These are phyloP conservation scores for Macadamia tetraphylla DNA, from an alignment of 164 flowering plant genomes.

Conservation along the genomic window DNA sequence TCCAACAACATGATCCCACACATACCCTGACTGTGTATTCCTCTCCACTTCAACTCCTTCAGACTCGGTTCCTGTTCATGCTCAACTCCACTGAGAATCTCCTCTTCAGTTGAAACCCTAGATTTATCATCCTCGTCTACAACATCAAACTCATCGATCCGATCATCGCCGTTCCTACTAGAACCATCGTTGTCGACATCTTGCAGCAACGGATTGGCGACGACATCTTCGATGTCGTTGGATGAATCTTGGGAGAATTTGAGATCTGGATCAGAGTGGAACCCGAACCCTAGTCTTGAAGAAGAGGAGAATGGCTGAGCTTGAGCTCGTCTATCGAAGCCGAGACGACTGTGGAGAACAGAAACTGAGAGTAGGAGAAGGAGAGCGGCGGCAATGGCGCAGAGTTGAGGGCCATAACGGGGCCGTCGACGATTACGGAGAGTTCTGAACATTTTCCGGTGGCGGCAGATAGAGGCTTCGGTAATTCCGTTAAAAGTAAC, in stretches of 20 bases:
- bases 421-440: conserved; percentile 57
- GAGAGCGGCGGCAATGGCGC: conserved; percentile 71
- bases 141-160: conserved; percentile 72
- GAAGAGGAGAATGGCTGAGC: conserved; percentile 2
- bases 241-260: conserved; percentile 8
- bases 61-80: conserved; percentile 20
- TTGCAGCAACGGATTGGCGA: conserved; percentile 19
- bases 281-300: conserved; percentile 8
- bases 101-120: conserved; percentile 25
- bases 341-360: conserved; percentile 76
- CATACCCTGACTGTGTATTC: conserved; percentile 34
- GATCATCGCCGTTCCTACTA: conserved; percentile 33
- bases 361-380: conserved; percentile 84
- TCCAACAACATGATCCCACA: conserved; percentile 60
- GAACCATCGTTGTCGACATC: conserved; percentile 15
- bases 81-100: conserved; percentile 29
- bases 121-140: conserved; percentile 33
- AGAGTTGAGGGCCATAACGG: conserved; percentile 57
- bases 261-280: neutral
- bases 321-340: conserved; percentile 11
- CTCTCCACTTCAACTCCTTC: neutral
- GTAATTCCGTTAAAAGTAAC: neutral
- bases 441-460: conserved; percentile 23
- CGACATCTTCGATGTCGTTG: conserved; percentile 24
- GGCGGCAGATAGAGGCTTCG: neutral